Conservation (phyloP, 257 asterid genomes). For the Fraxinus excelsior region DNA sequence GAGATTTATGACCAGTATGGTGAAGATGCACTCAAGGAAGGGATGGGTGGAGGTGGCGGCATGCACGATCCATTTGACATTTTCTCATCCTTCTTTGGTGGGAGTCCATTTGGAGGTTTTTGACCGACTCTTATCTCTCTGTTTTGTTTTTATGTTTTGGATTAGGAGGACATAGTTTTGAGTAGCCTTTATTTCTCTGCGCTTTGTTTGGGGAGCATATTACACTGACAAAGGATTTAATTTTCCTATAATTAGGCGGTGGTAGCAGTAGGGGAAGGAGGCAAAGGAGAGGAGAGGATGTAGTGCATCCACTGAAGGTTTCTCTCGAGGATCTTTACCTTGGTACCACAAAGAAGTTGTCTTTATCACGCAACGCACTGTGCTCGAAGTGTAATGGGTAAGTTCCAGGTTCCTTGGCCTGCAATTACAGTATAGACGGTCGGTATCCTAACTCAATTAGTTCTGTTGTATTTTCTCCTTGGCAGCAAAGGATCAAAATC, state of each 20-base stretch:
- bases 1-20: conserved; percentile 38
- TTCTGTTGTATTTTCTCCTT: neutral
- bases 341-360: conserved; percentile 33
- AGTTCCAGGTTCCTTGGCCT: neutral
- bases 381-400: conserved; percentile 34
- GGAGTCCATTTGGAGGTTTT: conserved; percentile 33
- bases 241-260: neutral
- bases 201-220: no score
- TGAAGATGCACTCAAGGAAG: conserved; percentile 39
- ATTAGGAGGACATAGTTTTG: no score
- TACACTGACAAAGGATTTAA: no score
- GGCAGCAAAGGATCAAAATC: conserved; percentile 29
- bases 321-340: conserved; percentile 31
- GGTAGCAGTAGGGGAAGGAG: conserved; percentile 29
- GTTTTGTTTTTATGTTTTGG: no score
- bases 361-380: conserved; percentile 29
- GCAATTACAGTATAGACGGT: no score
- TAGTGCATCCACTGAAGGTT: conserved; percentile 30
- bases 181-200: no score
- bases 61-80: conserved; percentile 39
- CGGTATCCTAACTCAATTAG: neutral
- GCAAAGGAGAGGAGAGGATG: conserved; percentile 33
- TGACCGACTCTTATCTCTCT: no score
- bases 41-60: conserved; percentile 39
- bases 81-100: conserved; percentile 37